Evolutionary conservation across 805 yeast species (phyloP), one percentile per base, ranked within the genome.

Genomic region (Lipomyces kockii): DNA sequence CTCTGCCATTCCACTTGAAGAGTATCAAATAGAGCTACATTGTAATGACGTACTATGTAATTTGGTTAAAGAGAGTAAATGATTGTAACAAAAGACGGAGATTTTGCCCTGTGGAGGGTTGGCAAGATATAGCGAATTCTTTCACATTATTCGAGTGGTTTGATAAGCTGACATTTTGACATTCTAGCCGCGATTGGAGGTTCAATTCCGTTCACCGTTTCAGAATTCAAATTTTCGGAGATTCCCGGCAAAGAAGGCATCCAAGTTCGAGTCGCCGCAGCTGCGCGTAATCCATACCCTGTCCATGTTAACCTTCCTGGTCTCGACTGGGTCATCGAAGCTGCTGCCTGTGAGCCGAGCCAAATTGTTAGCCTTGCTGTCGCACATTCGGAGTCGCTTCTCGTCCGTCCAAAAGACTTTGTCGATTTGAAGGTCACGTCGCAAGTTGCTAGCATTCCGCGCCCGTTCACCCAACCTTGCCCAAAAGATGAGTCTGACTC

Each of bases 261-360:
- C 37, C 34, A 66, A 17, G 71, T 66, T 17, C 46, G 52, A 12
- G 71, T 68, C 14, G 66, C 53, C 43, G 71, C 70, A 34, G n/a
- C 58, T 11, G 70, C 69, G 3, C 52, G 46, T 20, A 68, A 68
- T 55, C 71, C 70, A 25, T 68, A 68, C 52, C 71, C 71, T 4
- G 54, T 68, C 39, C 52, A 68, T 49, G 32, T 68, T 35, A 55
- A 61, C 32, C 61, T 68, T 7, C 71, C 71, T 7, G 71, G 64
- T 4, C 59, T 68, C 9, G 67, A 66, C 25, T 68, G 71, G 71
- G 14, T 68, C 17, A 43, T 68, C 7, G 71, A 68, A 27, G 69
- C 70, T 5, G 64, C 70, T 2, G 71, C 71, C 8, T 68, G 71
- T 35, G 55, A 61, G 6, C 51, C 34, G 25, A 49, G 54, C 11